Percentiles rank a stretch among this genome's conserved stretches.
Evolutionary conservation across 306 rosid genomes (phyloP).

Genomic region (Sesbania bispinosa): DNA sequence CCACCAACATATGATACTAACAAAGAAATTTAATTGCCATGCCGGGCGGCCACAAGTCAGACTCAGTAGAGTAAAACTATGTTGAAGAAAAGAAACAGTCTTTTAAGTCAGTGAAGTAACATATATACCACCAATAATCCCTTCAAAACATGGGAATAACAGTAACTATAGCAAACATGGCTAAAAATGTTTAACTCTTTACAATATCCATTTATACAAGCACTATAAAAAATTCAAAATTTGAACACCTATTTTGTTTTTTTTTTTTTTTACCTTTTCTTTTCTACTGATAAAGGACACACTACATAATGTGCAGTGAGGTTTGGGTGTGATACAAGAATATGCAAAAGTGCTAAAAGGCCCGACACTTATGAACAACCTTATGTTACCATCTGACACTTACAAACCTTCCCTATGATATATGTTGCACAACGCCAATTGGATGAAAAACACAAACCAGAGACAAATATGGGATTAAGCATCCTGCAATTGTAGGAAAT

Average conservation of each 20-base stretch:
- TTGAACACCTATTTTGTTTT: too few relatives aligned
- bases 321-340: slow-evolving; percentile 8
- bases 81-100: too few relatives aligned
- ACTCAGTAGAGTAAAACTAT: too few relatives aligned
- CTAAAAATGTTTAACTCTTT: slow-evolving; percentile 1
- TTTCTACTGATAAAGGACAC: neutral
- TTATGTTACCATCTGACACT: slow-evolving; percentile 13
- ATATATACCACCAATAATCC: slow-evolving; percentile 2
- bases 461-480: neutral
- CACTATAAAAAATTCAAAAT: neutral
- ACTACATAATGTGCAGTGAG: neutral
- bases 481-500: slow-evolving; percentile 23
- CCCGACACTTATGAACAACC: too few relatives aligned
- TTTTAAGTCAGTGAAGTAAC: too few relatives aligned
- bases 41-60: neutral
- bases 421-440: slow-evolving; percentile 14
- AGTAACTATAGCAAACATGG: too few relatives aligned
- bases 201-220: slow-evolving; percentile 26
- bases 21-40: too few relatives aligned
- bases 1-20: slow-evolving; percentile 26
- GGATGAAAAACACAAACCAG: slow-evolving; percentile 24
- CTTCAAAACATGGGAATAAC: too few relatives aligned
- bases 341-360: too few relatives aligned
- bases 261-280: neutral
- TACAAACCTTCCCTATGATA: slow-evolving; percentile 18